Evolutionary conservation across 352 stramenopile genomes (phyloP).

Genomic region (Globisporangium cystogenes): DNA sequence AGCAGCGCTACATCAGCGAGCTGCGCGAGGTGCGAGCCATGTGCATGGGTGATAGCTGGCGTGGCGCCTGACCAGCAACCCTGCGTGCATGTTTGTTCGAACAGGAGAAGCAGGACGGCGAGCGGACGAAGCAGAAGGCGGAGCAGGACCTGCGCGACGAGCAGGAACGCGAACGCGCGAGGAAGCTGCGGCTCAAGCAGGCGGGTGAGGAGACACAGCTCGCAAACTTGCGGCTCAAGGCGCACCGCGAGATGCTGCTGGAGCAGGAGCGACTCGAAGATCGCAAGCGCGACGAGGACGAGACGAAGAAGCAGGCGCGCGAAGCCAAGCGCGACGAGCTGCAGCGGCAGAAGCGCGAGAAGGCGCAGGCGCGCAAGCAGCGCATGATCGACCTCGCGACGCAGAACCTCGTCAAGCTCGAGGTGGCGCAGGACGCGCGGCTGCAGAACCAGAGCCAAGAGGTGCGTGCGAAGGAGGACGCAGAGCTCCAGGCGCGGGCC

Average conservation of each 20-base stretch:
- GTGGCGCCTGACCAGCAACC: background rate
- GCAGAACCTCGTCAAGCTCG: slow-evolving; percentile 64
- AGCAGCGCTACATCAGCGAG: slow-evolving; percentile 69
- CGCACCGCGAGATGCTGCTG: slow-evolving; percentile 43
- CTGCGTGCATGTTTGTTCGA: background rate
- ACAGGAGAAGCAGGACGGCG: slow-evolving; percentile 66
- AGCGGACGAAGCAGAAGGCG: slow-evolving; percentile 53
- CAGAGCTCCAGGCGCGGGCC: slow-evolving; percentile 42
- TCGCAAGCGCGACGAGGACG: slow-evolving; percentile 61
- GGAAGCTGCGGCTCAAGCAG: slow-evolving; percentile 38
- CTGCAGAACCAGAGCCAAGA: slow-evolving; percentile 65
- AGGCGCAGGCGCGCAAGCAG: slow-evolving; percentile 59
- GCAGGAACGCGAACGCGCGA: slow-evolving; percentile 38
- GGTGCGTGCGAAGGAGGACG: slow-evolving; percentile 69
- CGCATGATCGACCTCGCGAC: slow-evolving; percentile 81
- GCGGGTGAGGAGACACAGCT: slow-evolving; percentile 56
- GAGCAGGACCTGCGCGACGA: slow-evolving; percentile 55
- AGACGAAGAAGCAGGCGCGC: slow-evolving; percentile 60
- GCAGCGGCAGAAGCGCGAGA: slow-evolving; percentile 50
- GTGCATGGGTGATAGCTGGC: too few species aligned
- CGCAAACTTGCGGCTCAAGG: slow-evolving; percentile 58
- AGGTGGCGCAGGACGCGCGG: slow-evolving; percentile 52
- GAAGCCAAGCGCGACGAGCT: slow-evolving; percentile 60
- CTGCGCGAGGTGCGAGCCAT: slow-evolving; percentile 60
- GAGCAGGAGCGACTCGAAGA: slow-evolving; percentile 66